These are phyloP conservation scores for Schizosaccharomyces octosporus DNA, from an alignment of 805 yeast species.

Conservation along the genomic window DNA sequence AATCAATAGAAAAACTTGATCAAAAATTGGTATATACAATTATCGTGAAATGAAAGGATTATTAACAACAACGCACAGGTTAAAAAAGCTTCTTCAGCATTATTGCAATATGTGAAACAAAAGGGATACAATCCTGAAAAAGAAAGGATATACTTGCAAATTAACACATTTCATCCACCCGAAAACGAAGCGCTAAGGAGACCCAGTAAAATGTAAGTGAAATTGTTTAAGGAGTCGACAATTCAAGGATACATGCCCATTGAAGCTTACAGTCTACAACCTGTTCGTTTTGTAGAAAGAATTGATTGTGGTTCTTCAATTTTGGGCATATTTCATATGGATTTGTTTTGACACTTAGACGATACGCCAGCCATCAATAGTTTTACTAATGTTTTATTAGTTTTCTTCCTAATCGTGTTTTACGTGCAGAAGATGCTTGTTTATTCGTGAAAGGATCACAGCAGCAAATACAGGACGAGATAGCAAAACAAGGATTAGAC, in stretches of 20 bases:
- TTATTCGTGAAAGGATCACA: slow-evolving; percentile 44
- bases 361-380: too few species aligned
- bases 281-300: too few species aligned
- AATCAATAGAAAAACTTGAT: neutral
- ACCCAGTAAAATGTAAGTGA: neutral
- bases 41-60: neutral
- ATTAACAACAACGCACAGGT: neutral
- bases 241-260: too few species aligned
- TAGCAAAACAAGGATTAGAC: slow-evolving; percentile 9
- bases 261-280: too few species aligned
- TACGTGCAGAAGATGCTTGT: slow-evolving; percentile 16
- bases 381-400: neutral
- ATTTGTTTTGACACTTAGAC: too few species aligned
- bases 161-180: neutral
- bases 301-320: too few species aligned
- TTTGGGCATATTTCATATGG: too few species aligned
- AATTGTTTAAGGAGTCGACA: neutral
- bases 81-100: neutral
- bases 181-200: neutral
- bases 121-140: neutral
- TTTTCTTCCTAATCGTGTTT: neutral
- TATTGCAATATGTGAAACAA: neutral
- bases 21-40: neutral
- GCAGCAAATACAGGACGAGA: slow-evolving; percentile 16
- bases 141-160: neutral